Evolutionary conservation across 2,329 filamentous ascomycete species (phyloP), one percentile per base, ranked within the genome.

Genomic region (Rachicladosporium sp.): DNA sequence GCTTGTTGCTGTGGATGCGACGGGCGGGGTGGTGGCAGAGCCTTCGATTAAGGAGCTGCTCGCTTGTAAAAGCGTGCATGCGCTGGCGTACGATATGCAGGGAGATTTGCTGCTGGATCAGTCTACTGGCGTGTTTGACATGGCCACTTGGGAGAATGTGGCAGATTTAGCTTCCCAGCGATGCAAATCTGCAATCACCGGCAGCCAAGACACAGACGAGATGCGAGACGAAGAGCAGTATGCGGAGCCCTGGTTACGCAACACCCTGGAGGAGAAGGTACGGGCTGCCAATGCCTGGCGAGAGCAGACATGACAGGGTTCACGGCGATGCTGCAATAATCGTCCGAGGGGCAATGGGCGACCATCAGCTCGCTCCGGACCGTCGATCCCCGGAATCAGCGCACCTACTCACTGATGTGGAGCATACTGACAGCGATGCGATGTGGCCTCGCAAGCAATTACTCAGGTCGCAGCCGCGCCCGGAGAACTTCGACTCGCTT

Each of bases 71-170:
- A 93, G 86, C 4, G 64, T 84, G 13, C 89, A 95, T 57, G 84
- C 82, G n/a, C 70, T 95, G 42, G 81, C 78, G 5, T 93, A 91
- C 57, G 80, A 80, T n/a, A 78, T 79, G 1, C 68, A 76, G 37
- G 74, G 80, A 7, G 77, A 84, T 43, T 65, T 93, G 37, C 63
- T 95, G 13, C 62, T 94, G 32, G 78, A 75, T 29, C 83, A 94
- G 62, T 93, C 86, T 53, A 78, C 89, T 52, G 89, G 89, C 1
- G 63, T 65, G 3, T 96, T 95, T 56, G 74, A 76, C 35, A 68
- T 82, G 48, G 70, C 76, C 10, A 78, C 81, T 47, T 95, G 88
- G 86, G 75, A 86, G 41, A 65, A 71, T 33, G 74, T 82, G 11
- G 75, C 78, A 48, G 70, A 78, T 45, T 64, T 69, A 33, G 86